phyloP scores from a whole-genome alignment of 169 alveolate species.

The Plasmodium coatneyi region DNA sequence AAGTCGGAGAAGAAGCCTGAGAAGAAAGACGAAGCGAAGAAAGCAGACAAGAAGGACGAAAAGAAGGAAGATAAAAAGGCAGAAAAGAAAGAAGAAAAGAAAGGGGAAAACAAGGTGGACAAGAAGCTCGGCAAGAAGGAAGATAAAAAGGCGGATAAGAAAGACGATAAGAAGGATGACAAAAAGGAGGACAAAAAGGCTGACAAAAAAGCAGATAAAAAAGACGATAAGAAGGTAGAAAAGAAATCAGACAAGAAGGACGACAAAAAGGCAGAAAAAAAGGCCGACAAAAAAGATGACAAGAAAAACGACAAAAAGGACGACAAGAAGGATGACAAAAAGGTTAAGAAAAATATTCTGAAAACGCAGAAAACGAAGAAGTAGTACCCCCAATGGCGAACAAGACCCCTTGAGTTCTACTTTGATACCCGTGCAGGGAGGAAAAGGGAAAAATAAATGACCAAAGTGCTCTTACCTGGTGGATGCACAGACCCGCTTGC shows the following conservation, averaged over 20 bases:
- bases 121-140: conserved; percentile 15
- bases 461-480: background rate
- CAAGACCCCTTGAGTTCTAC: background rate
- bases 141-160: conserved; percentile 11
- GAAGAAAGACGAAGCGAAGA: conserved; percentile 27
- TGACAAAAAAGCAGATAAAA: background rate
- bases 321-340: background rate
- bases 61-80: background rate
- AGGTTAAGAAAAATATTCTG: conserved; percentile 4
- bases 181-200: conserved; percentile 17
- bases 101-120: background rate
- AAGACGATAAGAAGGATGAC: conserved; percentile 11
- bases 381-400: background rate
- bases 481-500: background rate
- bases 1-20: conserved; percentile 11
- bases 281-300: background rate
- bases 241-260: conserved; percentile 13
- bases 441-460: background rate
- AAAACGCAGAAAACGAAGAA: conserved; percentile 26
- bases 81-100: conserved; percentile 27
- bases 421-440: background rate
- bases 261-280: conserved; percentile 19
- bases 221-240: conserved; percentile 6
- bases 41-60: background rate
- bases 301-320: background rate